These are phyloP conservation scores for Rhodotorula graminis DNA, from an alignment of 768 basidiomycete genomes.

Conservation along the genomic window DNA sequence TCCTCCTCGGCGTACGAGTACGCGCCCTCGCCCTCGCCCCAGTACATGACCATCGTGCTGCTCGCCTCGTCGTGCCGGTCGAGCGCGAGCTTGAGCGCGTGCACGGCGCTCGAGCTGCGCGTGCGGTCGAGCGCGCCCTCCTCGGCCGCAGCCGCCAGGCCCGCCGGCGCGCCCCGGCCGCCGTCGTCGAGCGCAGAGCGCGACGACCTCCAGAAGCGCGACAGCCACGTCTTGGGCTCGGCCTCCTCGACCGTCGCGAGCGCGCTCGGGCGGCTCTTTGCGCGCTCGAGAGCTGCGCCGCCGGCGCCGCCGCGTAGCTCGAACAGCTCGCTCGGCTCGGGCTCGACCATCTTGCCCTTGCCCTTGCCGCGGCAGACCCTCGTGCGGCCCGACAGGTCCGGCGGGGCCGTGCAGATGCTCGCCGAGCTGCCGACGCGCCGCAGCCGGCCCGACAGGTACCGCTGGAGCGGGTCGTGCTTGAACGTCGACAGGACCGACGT, in stretches of 20 bases:
- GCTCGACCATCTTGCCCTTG: conserved; percentile 19
- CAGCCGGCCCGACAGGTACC: background rate
- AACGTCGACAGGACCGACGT: conserved; percentile 8
- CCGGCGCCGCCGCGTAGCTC: background rate
- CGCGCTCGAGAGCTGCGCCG: no score
- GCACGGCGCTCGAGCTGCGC: background rate
- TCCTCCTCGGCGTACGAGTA: conserved; percentile 18
- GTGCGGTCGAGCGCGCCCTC: background rate
- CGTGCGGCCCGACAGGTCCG: conserved; percentile 9
- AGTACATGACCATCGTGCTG: background rate
- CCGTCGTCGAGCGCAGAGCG: no score
- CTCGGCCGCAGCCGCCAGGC: background rate
- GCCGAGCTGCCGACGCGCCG: conserved; percentile 2
- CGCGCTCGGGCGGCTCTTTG: background rate
- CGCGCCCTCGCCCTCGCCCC: conserved; percentile 9
- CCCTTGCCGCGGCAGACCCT: conserved; percentile 13
- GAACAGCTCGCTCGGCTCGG: background rate
- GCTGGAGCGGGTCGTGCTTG: conserved; percentile 4
- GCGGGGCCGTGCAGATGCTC: conserved; percentile 25
- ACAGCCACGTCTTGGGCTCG: conserved; percentile 22
- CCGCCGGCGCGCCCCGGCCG: no score
- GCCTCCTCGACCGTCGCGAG: background rate
- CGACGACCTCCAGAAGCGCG: conserved; percentile 14
- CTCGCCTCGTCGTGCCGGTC: conserved; percentile 8
- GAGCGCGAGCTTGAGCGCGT: background rate